Base-by-base conservation (phyloP, 768 basidiomycete species). In the Kwoniella sp. region DNA sequence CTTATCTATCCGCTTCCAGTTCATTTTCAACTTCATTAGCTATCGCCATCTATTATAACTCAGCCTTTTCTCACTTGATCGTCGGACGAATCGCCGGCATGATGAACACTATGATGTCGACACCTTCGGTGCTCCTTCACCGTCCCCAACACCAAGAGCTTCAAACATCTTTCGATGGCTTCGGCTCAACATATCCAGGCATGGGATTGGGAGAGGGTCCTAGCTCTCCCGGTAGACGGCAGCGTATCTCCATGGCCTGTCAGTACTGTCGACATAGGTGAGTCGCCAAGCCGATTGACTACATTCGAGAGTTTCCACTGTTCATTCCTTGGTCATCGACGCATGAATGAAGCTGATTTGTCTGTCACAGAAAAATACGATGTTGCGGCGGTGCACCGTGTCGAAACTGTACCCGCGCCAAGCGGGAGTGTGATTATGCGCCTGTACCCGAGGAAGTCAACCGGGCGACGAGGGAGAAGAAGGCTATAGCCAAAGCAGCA, bases 401-500 rank as follows among this genome's bases (percentile, higher is more conserved):
- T 54, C 37, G 66, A 7, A 79, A 77, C 65, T 79, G 78, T 61
- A 63, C 68, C 13, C 74, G 78, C 8, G 67, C 74, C 4, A 62
- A 72, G 51, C 62, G 73, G 15, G 58, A 56, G 12, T 79, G 78
- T 67, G 73, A 74, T 15, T 79, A 76, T 53, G 61, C 74, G 2
- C 73, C 75, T 13, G 78, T 79, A 11, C 74, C 78, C 34, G 78
- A 77, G 57, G 76, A 79, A 50, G 71, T 77, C 58, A 79, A 79
- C 68, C 68, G 73, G 25, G 71, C 73, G 4, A 77, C 76, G 1
- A 64, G 74, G 23, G 71, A 74, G 66, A 73, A 76, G 63, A 79
- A 79, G 55, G 76, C 76, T 3, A 25, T 69, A 1, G 65, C 74
- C 20, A 79, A 79, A 66, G 67, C 73, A 20, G 37, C 63, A 51